phyloP scores from a whole-genome alignment of 768 basidiomycete species.

The Tulasnella sp. region DNA sequence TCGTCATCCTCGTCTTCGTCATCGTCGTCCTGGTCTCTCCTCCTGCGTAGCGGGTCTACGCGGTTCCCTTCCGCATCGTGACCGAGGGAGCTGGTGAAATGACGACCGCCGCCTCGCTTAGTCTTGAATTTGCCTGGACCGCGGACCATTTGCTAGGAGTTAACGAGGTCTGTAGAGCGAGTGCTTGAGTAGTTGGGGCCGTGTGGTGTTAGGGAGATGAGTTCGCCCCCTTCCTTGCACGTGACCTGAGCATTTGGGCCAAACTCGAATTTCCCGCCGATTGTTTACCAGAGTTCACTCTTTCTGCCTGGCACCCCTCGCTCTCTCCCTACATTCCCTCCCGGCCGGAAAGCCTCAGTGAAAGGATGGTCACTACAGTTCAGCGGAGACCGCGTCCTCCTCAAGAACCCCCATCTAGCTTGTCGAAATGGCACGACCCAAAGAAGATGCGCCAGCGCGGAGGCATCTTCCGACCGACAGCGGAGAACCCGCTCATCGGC shows the following conservation, averaged over 20 bases:
- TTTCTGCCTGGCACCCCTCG: not conserved
- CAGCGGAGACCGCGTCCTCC: not conserved
- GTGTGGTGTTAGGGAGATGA: slow-evolving; percentile 10
- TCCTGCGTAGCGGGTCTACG: slow-evolving; percentile 40
- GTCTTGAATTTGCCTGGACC: slow-evolving; percentile 72
- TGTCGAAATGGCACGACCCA: slow-evolving; percentile 29
- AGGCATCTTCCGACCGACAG: slow-evolving; percentile 20
- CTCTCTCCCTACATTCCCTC: not conserved
- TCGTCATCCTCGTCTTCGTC: slow-evolving; percentile 43
- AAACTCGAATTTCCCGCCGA: slow-evolving; percentile 3
- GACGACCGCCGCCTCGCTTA: slow-evolving; percentile 83
- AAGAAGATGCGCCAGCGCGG: slow-evolving; percentile 23
- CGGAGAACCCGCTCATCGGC: slow-evolving; percentile 24
- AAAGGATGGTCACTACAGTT: not conserved
- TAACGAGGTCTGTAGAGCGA: not conserved
- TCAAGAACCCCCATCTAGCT: not conserved
- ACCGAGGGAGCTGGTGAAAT: slow-evolving; percentile 65
- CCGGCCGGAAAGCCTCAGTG: not conserved
- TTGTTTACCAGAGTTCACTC: not conserved
- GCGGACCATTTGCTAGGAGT: slow-evolving; percentile 30
- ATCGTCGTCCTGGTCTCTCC: slow-evolving; percentile 37
- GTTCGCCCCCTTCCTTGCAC: slow-evolving; percentile 3
- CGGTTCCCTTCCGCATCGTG: slow-evolving; percentile 58
- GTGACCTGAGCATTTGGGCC: not conserved
- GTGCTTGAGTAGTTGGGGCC: not conserved